Evolutionary conservation across 306 rosid species (phyloP), one percentile per base, ranked within the genome.

Genomic region (Cucurbita ficifolia): DNA sequence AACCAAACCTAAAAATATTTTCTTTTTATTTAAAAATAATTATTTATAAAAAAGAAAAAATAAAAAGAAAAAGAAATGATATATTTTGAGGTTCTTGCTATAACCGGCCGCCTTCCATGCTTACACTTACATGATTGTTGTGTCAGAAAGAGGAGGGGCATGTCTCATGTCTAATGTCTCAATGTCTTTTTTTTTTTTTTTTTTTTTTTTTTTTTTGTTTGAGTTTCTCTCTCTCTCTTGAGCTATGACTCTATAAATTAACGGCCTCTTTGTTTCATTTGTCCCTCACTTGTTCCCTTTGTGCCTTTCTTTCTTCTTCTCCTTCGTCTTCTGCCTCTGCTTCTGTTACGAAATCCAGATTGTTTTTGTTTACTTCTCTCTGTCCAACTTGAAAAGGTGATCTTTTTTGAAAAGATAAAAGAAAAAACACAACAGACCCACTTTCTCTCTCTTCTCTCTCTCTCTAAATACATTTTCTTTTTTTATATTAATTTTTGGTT

Each of bases 41-140:
- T 49, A 12, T 49, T 49, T 14, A 49, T 49, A 3, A 43, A 1
- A 48, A 48, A 48, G 17, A 6, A 9, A 78, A 77, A 76, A 35
- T 76, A 73, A 82, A 84, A 84, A 79, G 58, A 76, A 81, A 10
- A 80, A 82, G 33, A 29, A 29, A 29, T 29, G 33, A 29, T 29
- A 29, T 84, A 87, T 86, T 85, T 82, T 78, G 76, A 88, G 81
- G 81, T 63, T 63, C 33, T 18, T 85, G 87, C 78, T 86, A 61
- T 36, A 89, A 84, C 92, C 95, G 91, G 99, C 99, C 99, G 99
- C 92, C 99, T 91, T 95, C 96, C 96, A 85, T 91, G 99, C 96
- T 95, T 95, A 87, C 97, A 83, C 83, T 76, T 87, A 87, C 91
- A 95, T 91, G 99, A 95, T 95, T 95, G 97, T 80, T 84, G 77